Base-by-base conservation (phyloP, 148 eudicot genomes). In the Rhododendron simsii region DNA sequence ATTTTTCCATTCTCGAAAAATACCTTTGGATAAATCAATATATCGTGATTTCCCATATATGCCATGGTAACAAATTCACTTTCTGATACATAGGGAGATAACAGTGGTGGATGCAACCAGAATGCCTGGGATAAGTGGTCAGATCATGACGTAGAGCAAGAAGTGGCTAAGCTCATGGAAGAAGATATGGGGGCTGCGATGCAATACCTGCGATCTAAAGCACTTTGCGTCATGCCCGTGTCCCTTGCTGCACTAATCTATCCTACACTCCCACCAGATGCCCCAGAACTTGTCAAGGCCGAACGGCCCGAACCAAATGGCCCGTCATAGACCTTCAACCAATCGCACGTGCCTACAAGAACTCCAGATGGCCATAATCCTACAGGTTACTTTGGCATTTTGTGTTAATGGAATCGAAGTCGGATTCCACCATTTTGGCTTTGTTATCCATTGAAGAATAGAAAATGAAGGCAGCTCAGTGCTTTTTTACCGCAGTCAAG, bases 101-200 rank as follows among this genome's bases (percentile, higher is more conserved):
- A 55, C 23, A 87, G 85, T 71, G 91, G 85, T 48, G 89, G 89
- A 83, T 67, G 86, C 51, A 87, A 87, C 44, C 84, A 87, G 33
- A 87, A 81, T 9, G 88, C 90, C 1, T 92, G 94, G 94, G 94
- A 92, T 78, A 92, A 92, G 81, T 92, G 95, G 93, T 92, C 95
- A 39, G 88, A 88, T 45, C 91, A 87, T 44, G 94, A 93, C 41
- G 90, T 92, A 20, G 95, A 93, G 81, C 83, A 82, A 55, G 93
- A 93, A 89, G 95, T 93, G 1, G 93, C 93, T 47, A 92, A 91
- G 84, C 93, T 93, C 23, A 93, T 93, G 95, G 93, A 92, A 88
- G 93, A 92, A 77, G 93, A 93, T 78, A 91, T 93, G 48, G 95
- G 95, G 8, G 88, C 93, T 33, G 95, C 95, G 4, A 93, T 93